phyloP scores from a whole-genome alignment of 140 eudicot species.

The Bidens hawaiensis region DNA sequence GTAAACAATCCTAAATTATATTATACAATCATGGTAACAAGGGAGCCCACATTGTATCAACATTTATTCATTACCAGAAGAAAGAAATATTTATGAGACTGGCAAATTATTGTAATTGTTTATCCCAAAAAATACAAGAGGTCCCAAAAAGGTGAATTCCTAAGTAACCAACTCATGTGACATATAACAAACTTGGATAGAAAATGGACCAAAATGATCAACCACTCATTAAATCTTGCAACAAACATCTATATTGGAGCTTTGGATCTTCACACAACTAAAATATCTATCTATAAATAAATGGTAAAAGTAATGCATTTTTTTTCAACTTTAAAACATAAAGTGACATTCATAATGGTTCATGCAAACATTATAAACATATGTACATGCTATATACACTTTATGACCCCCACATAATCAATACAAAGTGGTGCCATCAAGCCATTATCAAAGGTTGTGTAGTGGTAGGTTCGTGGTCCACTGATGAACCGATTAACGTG shows the following conservation, averaged over 20 bases:
- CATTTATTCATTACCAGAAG: too few relatives aligned
- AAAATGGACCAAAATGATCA: slow-evolving; percentile 19
- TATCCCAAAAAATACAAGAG: slow-evolving; percentile 16
- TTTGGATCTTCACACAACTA: slow-evolving; percentile 6
- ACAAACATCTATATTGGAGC: slow-evolving; percentile 20
- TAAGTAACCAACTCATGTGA: slow-evolving; percentile 23
- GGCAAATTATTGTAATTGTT: neutral
- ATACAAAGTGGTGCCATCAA: slow-evolving; percentile 8
- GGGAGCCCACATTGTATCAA: too few relatives aligned
- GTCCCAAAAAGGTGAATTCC: slow-evolving; percentile 17
- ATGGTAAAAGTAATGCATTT: too few relatives aligned
- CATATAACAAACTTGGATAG: slow-evolving; percentile 21
- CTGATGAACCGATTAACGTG: slow-evolving; percentile 4
- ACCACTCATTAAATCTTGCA: slow-evolving; percentile 2
- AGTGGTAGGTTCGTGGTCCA: slow-evolving; percentile 18
- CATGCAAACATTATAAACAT: slow-evolving; percentile 5
- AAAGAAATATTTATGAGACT: neutral
- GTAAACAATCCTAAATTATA: too few relatives aligned
- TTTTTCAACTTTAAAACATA: slow-evolving; percentile 11
- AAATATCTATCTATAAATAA: too few relatives aligned
- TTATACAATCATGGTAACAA: too few relatives aligned
- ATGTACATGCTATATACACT: too few relatives aligned
- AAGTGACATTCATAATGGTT: slow-evolving; percentile 16
- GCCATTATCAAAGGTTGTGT: slow-evolving; percentile 24
- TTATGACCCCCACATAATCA: neutral